Conservation (phyloP, 2,329 filamentous ascomycete species). For the Drechslera avenae region DNA sequence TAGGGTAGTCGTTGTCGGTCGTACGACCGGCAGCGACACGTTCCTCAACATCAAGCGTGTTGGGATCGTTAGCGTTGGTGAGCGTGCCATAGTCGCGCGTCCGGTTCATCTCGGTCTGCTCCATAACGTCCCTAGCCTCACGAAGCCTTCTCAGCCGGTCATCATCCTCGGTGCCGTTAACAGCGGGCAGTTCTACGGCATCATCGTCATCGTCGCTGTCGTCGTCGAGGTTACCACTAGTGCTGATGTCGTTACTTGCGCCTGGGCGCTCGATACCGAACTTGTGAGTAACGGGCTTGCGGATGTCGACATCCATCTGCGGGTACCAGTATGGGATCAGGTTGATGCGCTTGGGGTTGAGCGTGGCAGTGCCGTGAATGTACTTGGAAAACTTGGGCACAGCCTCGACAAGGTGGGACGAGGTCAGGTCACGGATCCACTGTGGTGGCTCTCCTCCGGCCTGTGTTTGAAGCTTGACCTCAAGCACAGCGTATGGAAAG, state of each 20-base stretch:
- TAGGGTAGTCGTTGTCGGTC: constrained; percentile 72
- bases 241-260: constrained; percentile 74
- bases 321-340: constrained; percentile 96
- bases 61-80: constrained; percentile 44
- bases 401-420: constrained; percentile 95
- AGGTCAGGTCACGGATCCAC: constrained; percentile 92
- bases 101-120: constrained; percentile 57
- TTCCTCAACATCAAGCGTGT: constrained; percentile 76
- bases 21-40: constrained; percentile 70
- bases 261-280: constrained; percentile 88
- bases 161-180: constrained; percentile 47
- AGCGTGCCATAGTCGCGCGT: constrained; percentile 55
- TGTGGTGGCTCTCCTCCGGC: constrained; percentile 92
- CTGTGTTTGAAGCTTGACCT: constrained; percentile 97
- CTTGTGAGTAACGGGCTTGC: constrained; percentile 84
- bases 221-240: constrained; percentile 77
- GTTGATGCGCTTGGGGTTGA: constrained; percentile 87
- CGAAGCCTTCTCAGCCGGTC: constrained; percentile 56
- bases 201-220: constrained; percentile 68
- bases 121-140: constrained; percentile 56
- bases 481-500: constrained; percentile 94
- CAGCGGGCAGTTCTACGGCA: constrained; percentile 33
- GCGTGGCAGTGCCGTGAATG: constrained; percentile 87
- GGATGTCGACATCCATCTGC: constrained; percentile 97
- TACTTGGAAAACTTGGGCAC: constrained; percentile 99